phyloP scores from a whole-genome alignment of 129 eudicot genomes.

The Flaveria brownii region DNA sequence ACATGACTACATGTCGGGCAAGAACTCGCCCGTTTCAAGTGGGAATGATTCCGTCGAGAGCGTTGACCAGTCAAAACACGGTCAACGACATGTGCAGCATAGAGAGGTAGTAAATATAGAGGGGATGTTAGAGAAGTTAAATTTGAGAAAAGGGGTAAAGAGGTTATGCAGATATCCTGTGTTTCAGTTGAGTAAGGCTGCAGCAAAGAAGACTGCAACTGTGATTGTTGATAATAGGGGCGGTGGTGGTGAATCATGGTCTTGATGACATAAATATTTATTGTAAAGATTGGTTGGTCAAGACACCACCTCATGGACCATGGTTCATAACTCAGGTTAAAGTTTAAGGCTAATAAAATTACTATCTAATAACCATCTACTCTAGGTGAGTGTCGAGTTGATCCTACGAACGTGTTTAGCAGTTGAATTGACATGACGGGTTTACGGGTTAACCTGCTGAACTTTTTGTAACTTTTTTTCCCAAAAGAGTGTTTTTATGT shows the following conservation, averaged over 20 bases:
- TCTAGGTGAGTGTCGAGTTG: not conserved
- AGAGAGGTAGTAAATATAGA: constrained; percentile 42
- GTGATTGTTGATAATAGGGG: constrained; percentile 9
- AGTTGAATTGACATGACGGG: too few relatives aligned
- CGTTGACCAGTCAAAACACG: constrained; percentile 23
- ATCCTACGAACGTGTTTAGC: too few relatives aligned
- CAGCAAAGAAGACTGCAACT: constrained; percentile 25
- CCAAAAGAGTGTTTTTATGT: too few relatives aligned
- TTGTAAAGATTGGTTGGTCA: constrained; percentile 10
- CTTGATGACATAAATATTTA: not conserved
- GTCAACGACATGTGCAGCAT: not conserved
- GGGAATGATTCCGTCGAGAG: not conserved
- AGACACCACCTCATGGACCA: constrained; percentile 5
- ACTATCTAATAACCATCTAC: not conserved
- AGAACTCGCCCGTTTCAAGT: constrained; percentile 32
- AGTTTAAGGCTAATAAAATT: not conserved
- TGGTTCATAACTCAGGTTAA: not conserved
- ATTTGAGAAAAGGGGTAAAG: constrained; percentile 52
- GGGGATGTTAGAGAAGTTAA: constrained; percentile 47
- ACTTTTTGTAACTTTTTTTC: too few relatives aligned
- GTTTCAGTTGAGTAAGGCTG: constrained; percentile 59
- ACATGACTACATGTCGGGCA: constrained; percentile 24
- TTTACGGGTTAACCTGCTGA: too few relatives aligned
- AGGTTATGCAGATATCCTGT: constrained; percentile 62
- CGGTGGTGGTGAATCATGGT: constrained; percentile 24